These are phyloP conservation scores for Wallacemonas sp. DNA, from an alignment of 208 protist genomes.

Conservation along the genomic window DNA sequence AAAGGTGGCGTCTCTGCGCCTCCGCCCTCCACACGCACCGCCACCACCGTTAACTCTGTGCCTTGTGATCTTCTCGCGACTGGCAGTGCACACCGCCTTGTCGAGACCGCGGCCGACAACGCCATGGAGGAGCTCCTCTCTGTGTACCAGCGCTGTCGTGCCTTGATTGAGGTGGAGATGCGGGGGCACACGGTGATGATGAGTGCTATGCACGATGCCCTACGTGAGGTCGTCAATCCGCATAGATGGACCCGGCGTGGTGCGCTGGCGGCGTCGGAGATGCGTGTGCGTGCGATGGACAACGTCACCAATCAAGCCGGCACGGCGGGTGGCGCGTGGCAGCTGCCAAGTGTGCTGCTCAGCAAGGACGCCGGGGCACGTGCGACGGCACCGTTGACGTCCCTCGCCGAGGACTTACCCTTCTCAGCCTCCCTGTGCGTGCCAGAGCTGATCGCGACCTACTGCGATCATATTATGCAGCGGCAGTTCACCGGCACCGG, in stretches of 20 bases:
- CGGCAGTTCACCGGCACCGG: slow-evolving; percentile 20
- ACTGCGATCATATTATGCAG: slow-evolving; percentile 39
- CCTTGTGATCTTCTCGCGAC: neutral
- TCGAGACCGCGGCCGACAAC: slow-evolving; percentile 21
- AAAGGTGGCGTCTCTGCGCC: neutral
- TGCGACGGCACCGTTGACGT: slow-evolving; percentile 30
- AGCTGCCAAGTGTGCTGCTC: slow-evolving; percentile 46
- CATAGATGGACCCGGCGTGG: slow-evolving; percentile 44
- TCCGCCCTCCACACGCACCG: neutral
- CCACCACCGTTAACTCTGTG: neutral
- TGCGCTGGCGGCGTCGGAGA: slow-evolving; percentile 21
- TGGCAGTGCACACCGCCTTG: too few relatives aligned
- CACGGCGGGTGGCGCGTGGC: slow-evolving; percentile 8
- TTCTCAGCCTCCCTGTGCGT: slow-evolving; percentile 29
- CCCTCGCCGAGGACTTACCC: slow-evolving; percentile 14
- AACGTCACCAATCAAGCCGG: slow-evolving; percentile 12
- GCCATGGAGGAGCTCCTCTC: slow-evolving; percentile 33
- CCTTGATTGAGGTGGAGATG: slow-evolving; percentile 45
- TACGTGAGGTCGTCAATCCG: slow-evolving; percentile 53
- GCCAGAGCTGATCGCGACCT: slow-evolving; percentile 45
- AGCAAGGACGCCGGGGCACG: slow-evolving; percentile 43
- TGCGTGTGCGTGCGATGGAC: slow-evolving; percentile 24
- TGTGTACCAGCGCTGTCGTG: slow-evolving; percentile 26
- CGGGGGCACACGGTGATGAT: slow-evolving; percentile 32
- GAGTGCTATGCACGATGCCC: slow-evolving; percentile 39